These are phyloP conservation scores for Colletotrichum kahawae DNA, from an alignment of 2,329 filamentous ascomycete genomes.

Conservation along the genomic window DNA sequence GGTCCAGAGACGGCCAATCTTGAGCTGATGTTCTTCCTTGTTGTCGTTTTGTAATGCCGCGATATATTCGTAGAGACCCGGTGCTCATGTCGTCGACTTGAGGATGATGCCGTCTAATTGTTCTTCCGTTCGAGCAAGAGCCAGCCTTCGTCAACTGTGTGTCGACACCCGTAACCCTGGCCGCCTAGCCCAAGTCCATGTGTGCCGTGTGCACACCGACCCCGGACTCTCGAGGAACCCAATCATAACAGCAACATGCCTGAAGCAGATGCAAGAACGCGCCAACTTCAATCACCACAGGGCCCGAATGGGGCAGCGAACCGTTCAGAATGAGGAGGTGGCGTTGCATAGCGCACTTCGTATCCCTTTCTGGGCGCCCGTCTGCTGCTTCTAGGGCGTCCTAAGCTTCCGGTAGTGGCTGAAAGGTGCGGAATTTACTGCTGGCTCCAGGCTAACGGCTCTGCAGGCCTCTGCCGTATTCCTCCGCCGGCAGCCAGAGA, in stretches of 20 bases:
- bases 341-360: neutral
- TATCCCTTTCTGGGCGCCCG: neutral
- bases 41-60: neutral
- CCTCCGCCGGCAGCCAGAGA: neutral
- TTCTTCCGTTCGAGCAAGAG: neutral
- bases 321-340: neutral
- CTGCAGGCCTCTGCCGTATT: neutral
- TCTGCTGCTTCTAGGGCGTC: neutral
- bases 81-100: neutral
- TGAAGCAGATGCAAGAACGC: neutral
- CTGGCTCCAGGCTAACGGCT: neutral
- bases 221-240: neutral
- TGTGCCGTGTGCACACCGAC: neutral
- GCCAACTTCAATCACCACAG: neutral
- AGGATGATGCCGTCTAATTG: neutral
- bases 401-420: neutral
- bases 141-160: neutral
- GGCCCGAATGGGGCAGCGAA: neutral
- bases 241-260: neutral
- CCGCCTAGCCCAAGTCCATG: neutral
- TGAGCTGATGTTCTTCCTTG: neutral
- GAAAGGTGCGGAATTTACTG: neutral
- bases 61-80: neutral
- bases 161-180: neutral
- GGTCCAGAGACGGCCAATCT: neutral